Base-by-base conservation (phyloP, 208 protist species). In the Acanthamoeba culbertsoni region DNA sequence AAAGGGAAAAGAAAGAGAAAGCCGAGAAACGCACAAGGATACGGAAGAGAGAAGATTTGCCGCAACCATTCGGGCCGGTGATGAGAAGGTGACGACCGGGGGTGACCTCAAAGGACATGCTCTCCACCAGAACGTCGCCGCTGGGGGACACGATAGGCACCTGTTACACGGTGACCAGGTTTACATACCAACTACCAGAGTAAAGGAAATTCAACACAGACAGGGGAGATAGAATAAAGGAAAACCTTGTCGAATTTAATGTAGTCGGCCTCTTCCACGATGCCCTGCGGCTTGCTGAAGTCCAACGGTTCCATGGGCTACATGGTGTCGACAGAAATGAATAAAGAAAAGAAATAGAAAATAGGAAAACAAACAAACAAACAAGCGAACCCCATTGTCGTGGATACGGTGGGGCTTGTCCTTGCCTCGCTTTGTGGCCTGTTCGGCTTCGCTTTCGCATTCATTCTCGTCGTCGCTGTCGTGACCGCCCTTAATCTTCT, bases 81-180 rank as follows among this genome's bases (percentile, higher is more conserved):
- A 94, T 57, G n/a, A 94, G 84, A 16, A 90, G 33, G 59, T 94
- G 26, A 2, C 26, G 26, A 43, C 71, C 92, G 5, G 91, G 35
- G 0, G 1, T 59, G 14, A 94, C 73, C 46, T 95, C 92, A 51
- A 93, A 95, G 8, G 45, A 84, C n/a, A 94, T 57, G 18, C 37
- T 77, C 16, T 75, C 23, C 28, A 92, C 73, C 20, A 95, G 91
- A 7, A 95, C 31, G 23, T 96, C 88, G 16, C 95, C 94, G 45
- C 79, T 96, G 37, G 95, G 95, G n/a, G 95, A 93, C 35, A 96
- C 94, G 12, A 96, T 94, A 33, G 94, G 94, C n/a, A 95, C 43
- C 42, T 57, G 57, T 90, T 94, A n/a, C n/a, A n/a, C n/a, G 37
- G 26, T 63, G n/a, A 4, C 3, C 26, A 35, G 53, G 16, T 16